These are phyloP conservation scores for Zymoseptoria pseudotritici DNA, from an alignment of 2,329 filamentous ascomycete species.

Conservation along the genomic window DNA sequence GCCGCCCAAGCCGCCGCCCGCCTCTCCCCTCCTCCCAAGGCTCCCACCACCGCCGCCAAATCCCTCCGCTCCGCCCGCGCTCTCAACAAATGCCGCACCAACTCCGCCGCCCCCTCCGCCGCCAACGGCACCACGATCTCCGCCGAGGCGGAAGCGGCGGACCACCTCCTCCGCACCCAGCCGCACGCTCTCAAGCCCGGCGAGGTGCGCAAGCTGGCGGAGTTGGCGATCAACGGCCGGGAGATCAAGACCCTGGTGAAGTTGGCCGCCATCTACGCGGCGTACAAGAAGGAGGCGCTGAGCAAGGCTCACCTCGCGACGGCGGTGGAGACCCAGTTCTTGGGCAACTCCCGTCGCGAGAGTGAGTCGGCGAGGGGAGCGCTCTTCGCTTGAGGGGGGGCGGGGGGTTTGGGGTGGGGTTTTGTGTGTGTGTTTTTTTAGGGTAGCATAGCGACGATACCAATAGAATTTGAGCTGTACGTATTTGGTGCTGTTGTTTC, in stretches of 20 bases:
- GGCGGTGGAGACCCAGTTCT: background rate
- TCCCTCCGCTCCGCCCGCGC: background rate
- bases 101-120: background rate
- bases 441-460: too few species aligned
- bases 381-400: too few species aligned
- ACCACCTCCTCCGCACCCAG: constrained; percentile 18
- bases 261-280: constrained; percentile 32
- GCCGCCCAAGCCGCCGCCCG: constrained; percentile 18
- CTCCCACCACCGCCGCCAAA: constrained; percentile 16
- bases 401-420: too few species aligned
- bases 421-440: too few species aligned
- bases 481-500: too few species aligned
- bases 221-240: constrained; percentile 32
- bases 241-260: constrained; percentile 40
- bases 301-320: constrained; percentile 25
- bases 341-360: too few species aligned
- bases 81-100: background rate
- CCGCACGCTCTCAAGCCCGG: constrained; percentile 24
- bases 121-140: constrained; percentile 7
- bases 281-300: constrained; percentile 18
- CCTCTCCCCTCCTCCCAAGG: constrained; percentile 12
- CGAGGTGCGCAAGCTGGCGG: constrained; percentile 26
- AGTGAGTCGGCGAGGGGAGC: too few species aligned
- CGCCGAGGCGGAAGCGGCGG: constrained; percentile 3
- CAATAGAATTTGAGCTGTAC: too few species aligned